Evolutionary conservation across 371 early-diverging fungal species (phyloP), one percentile per base, ranked within the genome.

Genomic region (Zancudomyces culisetae): DNA sequence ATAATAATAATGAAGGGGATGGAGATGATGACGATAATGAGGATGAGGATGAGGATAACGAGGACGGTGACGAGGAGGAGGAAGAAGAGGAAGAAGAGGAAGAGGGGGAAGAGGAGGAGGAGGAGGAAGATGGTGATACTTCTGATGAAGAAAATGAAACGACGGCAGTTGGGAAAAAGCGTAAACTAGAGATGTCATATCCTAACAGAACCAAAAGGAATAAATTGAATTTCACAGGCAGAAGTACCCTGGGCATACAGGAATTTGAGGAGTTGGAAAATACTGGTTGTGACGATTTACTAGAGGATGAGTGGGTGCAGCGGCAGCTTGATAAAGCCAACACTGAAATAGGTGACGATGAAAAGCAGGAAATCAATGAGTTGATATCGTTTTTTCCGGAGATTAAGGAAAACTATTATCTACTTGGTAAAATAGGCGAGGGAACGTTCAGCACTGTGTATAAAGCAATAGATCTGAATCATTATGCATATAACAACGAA

Each of bases 371-470:
- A 35, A 63, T 63, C 1, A 57, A 46, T 4, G 66, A 65, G 43
- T 54, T 79, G 27, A 53, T 61, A 27, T 56, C 68, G 24, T 66
- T 69, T 12, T 78, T 80, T 21, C 74, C 75, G 4, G 60, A 69
- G 0, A 54, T 81, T 0, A 58, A 68, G 6, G 66, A 71, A 3
- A 69, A 75, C 43, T 90, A 81, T 55, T 62, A 72, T 22, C 63
- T 87, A 15, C 52, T 82, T 8, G 76, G 74, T 41, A 83, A 78
- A 61, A 79, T 83, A 55, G 87, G 87, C 19, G 83, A 84, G 64
- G 87, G 98, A 19, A 90, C 98, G 0, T 99, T 98, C 62, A 89
- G 90, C 60, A 80, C 82, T 0, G 99, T 99, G 1, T 99, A 92
- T 70, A 86, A 86, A 58, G 98, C 94, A 0, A 57, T 81, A n/a